Conservation (phyloP, 2,329 filamentous ascomycete species). For the Teratosphaeria zuluensis region DNA sequence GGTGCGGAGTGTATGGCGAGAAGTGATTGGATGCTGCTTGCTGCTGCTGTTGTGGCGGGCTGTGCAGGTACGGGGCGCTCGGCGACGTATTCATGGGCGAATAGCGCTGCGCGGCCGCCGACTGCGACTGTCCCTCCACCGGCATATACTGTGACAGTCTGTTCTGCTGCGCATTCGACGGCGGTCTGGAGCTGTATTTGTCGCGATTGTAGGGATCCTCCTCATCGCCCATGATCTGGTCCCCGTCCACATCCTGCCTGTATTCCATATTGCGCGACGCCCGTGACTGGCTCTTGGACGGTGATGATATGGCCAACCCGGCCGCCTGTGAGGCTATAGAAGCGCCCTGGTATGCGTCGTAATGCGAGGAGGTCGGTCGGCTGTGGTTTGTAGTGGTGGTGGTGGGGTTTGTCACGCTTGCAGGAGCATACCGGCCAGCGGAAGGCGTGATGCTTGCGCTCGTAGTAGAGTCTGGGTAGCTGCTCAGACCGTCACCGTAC, state of each 20-base stretch:
- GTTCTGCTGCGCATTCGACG: constrained; percentile 40
- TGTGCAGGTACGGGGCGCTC: constrained; percentile 61
- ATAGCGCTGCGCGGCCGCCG: constrained; percentile 82
- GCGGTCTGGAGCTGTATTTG: constrained; percentile 69
- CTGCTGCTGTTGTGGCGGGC: constrained; percentile 45
- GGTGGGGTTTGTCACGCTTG: background rate
- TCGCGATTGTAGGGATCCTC: constrained; percentile 74
- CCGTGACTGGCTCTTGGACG: constrained; percentile 3
- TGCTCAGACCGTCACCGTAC: background rate
- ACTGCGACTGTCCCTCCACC: constrained; percentile 49
- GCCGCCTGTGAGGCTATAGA: constrained; percentile 27
- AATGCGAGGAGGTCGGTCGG: background rate
- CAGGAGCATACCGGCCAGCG: background rate
- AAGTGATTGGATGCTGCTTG: constrained; percentile 22
- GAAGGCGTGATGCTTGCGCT: background rate
- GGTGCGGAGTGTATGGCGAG: constrained; percentile 30
- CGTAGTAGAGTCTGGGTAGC: background rate
- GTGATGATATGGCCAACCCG: constrained; percentile 28
- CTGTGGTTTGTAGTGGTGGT: background rate
- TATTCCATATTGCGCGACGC: constrained; percentile 14
- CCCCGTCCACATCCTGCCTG: constrained; percentile 35
- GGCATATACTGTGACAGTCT: constrained; percentile 61
- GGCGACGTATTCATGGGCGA: constrained; percentile 93
- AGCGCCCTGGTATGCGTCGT: constrained; percentile 14
- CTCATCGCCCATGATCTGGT: constrained; percentile 72